Evolutionary conservation across 352 stramenopile species (phyloP), one percentile per base, ranked within the genome.

Genomic region (Phytophthora tubulina): DNA sequence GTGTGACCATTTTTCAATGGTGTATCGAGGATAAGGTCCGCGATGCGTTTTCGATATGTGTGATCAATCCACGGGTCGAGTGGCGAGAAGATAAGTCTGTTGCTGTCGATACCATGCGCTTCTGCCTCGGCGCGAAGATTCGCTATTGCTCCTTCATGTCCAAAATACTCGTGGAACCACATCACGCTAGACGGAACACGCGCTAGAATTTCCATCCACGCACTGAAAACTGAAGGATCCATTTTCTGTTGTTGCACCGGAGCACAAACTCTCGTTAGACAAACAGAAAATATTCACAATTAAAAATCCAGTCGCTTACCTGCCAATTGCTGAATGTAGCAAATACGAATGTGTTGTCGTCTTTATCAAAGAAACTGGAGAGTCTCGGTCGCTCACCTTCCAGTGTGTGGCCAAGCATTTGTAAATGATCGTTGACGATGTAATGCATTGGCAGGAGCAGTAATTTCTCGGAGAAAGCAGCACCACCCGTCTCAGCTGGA

Each of bases 291-390:
- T 31, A 41, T n/a, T 48, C n/a, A 46, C 5, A 30, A 27, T 27
- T 27, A 27, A 27, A 27, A 27, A 1, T 27, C 8, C 1, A 33
- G 7, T 8, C 5, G 53, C 57, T 5, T 58, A 84, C 79, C 76
- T 95, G 88, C 81, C 86, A 95, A 64, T 96, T 95, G 75, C 87
- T 95, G 65, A 97, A 94, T 13, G 86, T 92, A 14, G 87, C 88
- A 50, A 97, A 95, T 0, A 93, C 77, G 33, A 96, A 88, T 38
- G 58, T 53, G 11, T 54, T 51, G 41, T 54, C 41, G 13, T 32
- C 38, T 70, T 48, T 4, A 9, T 63, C 5, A 31, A 27, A 52
- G 13, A 51, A 38, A 4, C 73, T 55, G 5, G 73, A 63, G 4
- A 76, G 51, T 32, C 63, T 67, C 2, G 81, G 75, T 4, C 70